Percentiles rank a stretch among this genome's conserved stretches.
phyloP scores from a whole-genome alignment of 192 early-diverging fungal genomes.

The Lobosporangium transversale region DNA sequence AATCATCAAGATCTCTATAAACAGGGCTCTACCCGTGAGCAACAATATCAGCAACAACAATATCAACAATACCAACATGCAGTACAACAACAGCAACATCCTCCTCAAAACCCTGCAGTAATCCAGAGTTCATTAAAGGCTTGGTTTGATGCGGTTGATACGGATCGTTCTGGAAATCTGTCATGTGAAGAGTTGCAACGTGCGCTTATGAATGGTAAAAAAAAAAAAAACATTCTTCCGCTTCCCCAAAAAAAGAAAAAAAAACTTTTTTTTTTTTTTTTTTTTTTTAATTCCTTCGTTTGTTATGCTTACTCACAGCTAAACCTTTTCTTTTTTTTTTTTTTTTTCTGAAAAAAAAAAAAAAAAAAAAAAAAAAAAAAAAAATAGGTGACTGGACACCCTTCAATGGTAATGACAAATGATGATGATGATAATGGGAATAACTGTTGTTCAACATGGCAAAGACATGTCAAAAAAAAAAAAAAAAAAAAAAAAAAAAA shows the following conservation, averaged over 20 bases:
- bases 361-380: not conserved
- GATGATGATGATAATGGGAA: too few species aligned
- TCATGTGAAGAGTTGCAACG: constrained; percentile 69
- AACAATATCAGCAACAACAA: constrained; percentile 42
- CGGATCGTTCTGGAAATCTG: constrained; percentile 64
- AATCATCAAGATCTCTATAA: constrained; percentile 35
- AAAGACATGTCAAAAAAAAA: too few species aligned
- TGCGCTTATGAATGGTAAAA: constrained; percentile 63
- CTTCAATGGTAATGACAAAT: constrained; percentile 72
- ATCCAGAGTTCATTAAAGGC: constrained; percentile 36
- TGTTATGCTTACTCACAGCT: not conserved
- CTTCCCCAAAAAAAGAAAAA: too few species aligned
- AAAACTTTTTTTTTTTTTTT: not conserved
- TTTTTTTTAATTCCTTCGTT: not conserved
- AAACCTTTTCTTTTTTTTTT: not conserved
- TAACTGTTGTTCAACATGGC: too few species aligned
- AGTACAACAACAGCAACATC: constrained; percentile 20
- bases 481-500: too few species aligned
- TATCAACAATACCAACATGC: constrained; percentile 38
- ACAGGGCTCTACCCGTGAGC: constrained; percentile 22
- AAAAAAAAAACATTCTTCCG: too few species aligned
- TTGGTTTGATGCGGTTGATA: constrained; percentile 59
- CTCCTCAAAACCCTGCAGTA: constrained; percentile 1
- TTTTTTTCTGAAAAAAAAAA: not conserved
- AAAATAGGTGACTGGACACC: constrained; percentile 61